Evolutionary conservation across 1,139 yeast species (phyloP), one percentile per base, ranked within the genome.

Genomic region (Nakaseomyces bracarensis): DNA sequence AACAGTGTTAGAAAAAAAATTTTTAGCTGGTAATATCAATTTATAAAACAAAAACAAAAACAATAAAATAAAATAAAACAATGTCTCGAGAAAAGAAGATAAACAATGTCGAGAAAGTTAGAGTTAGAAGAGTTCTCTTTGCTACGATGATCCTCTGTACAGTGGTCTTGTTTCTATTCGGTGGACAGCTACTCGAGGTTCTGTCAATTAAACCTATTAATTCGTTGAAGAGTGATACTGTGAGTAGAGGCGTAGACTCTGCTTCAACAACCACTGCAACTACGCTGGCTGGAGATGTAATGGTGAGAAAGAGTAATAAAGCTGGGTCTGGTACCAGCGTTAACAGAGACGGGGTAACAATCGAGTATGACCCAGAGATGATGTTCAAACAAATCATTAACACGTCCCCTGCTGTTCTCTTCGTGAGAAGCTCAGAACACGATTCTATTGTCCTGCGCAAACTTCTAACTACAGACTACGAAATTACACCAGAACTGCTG

Each of bases 401-500:
- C 28, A 46, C 53, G 3, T 52, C 57, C 1, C 56, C 58, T 4
- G 49, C 50, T 10, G 53, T 51, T 7, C 28, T 54, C 2, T 53
- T 54, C 37, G 42, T 49, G 9, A 45, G 43, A 25, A 45, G 51
- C n/a, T 38, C 43, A 3, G 41, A 46, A 19, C 15, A 21, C 20
- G 69, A 69, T 57, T 81, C 89, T 10, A 72, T 71, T 55, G 66
- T 64, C 42, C 72, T 83, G 51, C 83, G 82, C 65, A 67, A 70
- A 30, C 65, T 83, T 35, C 66, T 85, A 44, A 59, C 62, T 21
- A 74, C 70, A 23, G 70, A 73, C 51, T 82, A 83, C 65, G 72
- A 72, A 44, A 75, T 85, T 46, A 70, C 74, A 1, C 95, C 95
- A 0, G 69, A 68, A 42, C 83, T 83, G 1, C 61, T 68, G 18